Evolutionary conservation across 371 early-diverging fungal genomes (phyloP).

Genomic region (Lichtheimia ramosa): DNA sequence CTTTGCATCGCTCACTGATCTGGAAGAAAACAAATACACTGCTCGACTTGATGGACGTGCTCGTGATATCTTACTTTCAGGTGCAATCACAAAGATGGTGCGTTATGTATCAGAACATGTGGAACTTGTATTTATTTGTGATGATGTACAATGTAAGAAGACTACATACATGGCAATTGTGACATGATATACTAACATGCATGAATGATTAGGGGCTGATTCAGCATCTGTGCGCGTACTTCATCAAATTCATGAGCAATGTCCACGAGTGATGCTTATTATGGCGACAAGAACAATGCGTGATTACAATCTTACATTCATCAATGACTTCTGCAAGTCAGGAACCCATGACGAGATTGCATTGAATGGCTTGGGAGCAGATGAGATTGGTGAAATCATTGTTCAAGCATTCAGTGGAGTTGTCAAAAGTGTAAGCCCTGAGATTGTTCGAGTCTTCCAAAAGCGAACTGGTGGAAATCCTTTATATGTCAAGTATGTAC

Average conservation of each 20-base stretch:
- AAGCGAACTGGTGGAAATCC: constrained; percentile 54
- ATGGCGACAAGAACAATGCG: constrained; percentile 45
- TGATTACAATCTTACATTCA: constrained; percentile 40
- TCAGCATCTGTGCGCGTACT: constrained; percentile 35
- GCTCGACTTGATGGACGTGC: constrained; percentile 22
- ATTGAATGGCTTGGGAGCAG: constrained; percentile 42
- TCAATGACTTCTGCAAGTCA: constrained; percentile 25
- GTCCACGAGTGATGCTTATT: constrained; percentile 38
- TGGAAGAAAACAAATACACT: constrained; percentile 31
- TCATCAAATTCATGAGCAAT: constrained; percentile 42
- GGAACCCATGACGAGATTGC: constrained; percentile 34
- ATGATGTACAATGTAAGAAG: constrained; percentile 53
- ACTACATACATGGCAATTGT: background rate
- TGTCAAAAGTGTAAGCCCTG: constrained; percentile 40
- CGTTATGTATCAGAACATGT: constrained; percentile 39
- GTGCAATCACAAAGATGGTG: constrained; percentile 37
- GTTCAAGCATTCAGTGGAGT: constrained; percentile 43
- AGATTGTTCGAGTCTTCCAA: constrained; percentile 44
- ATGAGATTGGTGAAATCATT: constrained; percentile 50
- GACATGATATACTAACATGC: too few species aligned
- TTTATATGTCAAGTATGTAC: constrained; percentile 42
- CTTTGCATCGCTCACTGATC: constrained; percentile 30
- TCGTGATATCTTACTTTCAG: constrained; percentile 38
- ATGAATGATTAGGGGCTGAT: constrained; percentile 44
- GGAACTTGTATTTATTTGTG: constrained; percentile 42